phyloP scores from a whole-genome alignment of 2,329 filamentous ascomycete species.

The Fusarium nematophilum region DNA sequence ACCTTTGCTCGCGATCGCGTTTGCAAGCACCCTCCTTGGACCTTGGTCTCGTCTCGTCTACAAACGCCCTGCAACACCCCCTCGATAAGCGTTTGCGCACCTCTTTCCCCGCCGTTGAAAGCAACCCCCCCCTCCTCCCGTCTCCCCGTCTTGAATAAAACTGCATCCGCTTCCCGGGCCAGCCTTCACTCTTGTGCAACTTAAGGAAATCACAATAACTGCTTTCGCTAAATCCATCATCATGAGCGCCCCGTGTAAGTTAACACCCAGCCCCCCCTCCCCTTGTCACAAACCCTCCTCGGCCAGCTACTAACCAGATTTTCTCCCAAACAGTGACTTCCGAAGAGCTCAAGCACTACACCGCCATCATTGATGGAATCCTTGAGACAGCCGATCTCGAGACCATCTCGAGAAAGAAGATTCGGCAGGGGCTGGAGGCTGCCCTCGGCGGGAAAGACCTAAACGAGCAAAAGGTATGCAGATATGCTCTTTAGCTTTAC shows the following conservation, averaged over 20 bases:
- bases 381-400: slow-evolving; percentile 68
- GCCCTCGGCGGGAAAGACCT: slow-evolving; percentile 68
- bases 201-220: slow-evolving; percentile 7
- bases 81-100: slow-evolving; percentile 24
- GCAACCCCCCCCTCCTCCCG: too few relatives aligned
- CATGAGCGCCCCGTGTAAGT: slow-evolving; percentile 45
- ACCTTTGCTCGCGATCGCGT: slow-evolving; percentile 37
- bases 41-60: slow-evolving; percentile 5
- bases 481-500: neutral
- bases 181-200: slow-evolving; percentile 21
- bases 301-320: slow-evolving; percentile 16
- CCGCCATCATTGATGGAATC: slow-evolving; percentile 69
- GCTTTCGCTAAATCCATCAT: slow-evolving; percentile 19
- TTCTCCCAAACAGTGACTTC: slow-evolving; percentile 57
- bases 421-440: slow-evolving; percentile 66
- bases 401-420: slow-evolving; percentile 73
- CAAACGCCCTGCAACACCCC: slow-evolving; percentile 10
- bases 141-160: slow-evolving; percentile 13
- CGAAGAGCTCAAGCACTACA: slow-evolving; percentile 65
- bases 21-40: too few relatives aligned
- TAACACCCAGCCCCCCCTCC: neutral
- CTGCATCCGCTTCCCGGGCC: slow-evolving; percentile 19
- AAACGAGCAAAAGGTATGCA: slow-evolving; percentile 66
- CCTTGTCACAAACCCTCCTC: slow-evolving; percentile 20
- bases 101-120: slow-evolving; percentile 24